These are phyloP conservation scores for Poterioochromonas sp. DNA, from an alignment of 352 stramenopile genomes.

Conservation along the genomic window DNA sequence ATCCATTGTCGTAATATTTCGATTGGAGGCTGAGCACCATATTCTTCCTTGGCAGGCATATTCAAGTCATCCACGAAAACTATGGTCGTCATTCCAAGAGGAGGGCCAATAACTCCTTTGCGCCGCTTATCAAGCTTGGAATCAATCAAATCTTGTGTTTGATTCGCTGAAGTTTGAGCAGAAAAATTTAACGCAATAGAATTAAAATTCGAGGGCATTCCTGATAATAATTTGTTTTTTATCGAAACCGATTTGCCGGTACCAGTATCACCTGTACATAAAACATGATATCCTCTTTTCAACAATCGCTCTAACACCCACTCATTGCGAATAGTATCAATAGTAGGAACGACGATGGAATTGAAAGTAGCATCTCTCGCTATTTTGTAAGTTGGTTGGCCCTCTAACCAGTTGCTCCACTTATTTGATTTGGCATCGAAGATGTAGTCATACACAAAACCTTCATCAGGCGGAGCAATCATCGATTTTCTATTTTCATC, in stretches of 20 bases:
- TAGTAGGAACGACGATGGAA: conserved; percentile 77
- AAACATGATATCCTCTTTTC: conserved; percentile 69
- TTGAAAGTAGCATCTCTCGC: conserved; percentile 54
- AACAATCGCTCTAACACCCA: conserved; percentile 78
- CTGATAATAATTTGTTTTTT: conserved; percentile 77
- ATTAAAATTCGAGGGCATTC: conserved; percentile 61
- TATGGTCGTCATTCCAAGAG: conserved; percentile 72
- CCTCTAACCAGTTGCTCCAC: conserved; percentile 56
- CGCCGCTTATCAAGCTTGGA: conserved; percentile 82
- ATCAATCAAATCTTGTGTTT: conserved; percentile 85
- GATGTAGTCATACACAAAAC: conserved; percentile 74
- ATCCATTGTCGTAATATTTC: conserved; percentile 84
- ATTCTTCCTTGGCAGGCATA: conserved; percentile 85
- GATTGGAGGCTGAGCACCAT: conserved; percentile 80
- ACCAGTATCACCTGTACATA: conserved; percentile 78
- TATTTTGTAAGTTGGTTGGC: conserved; percentile 46
- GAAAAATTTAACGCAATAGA: conserved; percentile 82
- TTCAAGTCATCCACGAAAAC: conserved; percentile 88
- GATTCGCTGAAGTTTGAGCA: conserved; percentile 79
- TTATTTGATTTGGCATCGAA: conserved; percentile 69
- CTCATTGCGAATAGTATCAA: conserved; percentile 79
- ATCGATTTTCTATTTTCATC: conserved; percentile 42
- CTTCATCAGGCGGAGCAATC: conserved; percentile 54
- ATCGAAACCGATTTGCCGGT: conserved; percentile 85
- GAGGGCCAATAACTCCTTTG: conserved; percentile 77